Evolutionary conservation across 768 basidiomycete genomes (phyloP).

Genomic region (Boletus patriciae): DNA sequence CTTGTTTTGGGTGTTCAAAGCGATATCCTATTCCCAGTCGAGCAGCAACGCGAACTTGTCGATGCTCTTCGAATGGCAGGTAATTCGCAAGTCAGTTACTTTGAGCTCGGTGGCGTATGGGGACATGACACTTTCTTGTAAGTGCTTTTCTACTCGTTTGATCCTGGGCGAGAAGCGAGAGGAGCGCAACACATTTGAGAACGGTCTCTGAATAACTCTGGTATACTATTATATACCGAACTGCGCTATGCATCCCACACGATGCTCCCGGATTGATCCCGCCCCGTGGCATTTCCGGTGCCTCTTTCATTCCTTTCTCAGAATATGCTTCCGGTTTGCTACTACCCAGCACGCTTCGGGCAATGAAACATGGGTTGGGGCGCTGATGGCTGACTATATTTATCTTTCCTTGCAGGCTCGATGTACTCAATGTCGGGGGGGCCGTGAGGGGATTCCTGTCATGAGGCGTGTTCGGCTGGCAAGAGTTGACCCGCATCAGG

Average conservation of each 20-base stretch:
- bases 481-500: not conserved
- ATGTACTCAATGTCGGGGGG: conserved; percentile 86
- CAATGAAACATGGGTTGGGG: not conserved
- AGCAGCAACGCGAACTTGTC: conserved; percentile 93
- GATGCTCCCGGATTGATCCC: conserved; percentile 9
- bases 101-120: conserved; percentile 99
- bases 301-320: not conserved
- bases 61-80: conserved; percentile 91
- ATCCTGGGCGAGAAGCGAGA: not conserved
- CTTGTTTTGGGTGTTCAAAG: conserved; percentile 94
- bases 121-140: conserved; percentile 97
- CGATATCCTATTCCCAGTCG: conserved; percentile 95
- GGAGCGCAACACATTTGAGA: not conserved
- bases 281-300: not conserved
- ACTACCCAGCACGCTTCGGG: not conserved
- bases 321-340: not conserved
- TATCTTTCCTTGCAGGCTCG: conserved; percentile 50
- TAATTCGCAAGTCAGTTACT: conserved; percentile 88
- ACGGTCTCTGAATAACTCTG: not conserved
- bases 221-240: conserved; percentile 13
- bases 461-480: conserved; percentile 24
- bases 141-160: conserved; percentile 34
- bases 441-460: conserved; percentile 89
- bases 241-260: not conserved
- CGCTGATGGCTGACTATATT: conserved; percentile 11